These are phyloP conservation scores for Russula sp. DNA, from an alignment of 768 basidiomycete species.

Conservation along the genomic window DNA sequence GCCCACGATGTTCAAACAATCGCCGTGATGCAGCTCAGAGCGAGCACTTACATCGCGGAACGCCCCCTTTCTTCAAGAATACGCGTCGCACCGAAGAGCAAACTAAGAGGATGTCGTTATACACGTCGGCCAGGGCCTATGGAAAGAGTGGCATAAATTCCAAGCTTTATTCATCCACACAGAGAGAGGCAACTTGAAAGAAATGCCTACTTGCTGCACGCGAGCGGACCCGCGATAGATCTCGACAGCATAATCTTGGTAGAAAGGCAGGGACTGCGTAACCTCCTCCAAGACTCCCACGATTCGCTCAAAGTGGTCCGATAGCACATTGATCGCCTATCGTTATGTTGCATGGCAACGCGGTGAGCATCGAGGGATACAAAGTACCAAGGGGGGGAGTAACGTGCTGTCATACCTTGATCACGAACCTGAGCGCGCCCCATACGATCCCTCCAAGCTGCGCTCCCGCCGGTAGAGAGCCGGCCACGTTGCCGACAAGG, in stretches of 20 bases:
- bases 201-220: neutral
- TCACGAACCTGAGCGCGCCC: slow-evolving; percentile 9
- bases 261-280: neutral
- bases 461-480: neutral
- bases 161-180: neutral
- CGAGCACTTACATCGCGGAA: neutral
- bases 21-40: neutral
- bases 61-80: neutral
- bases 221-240: neutral
- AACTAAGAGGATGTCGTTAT: neutral
- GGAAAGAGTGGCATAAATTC: neutral
- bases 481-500: neutral
- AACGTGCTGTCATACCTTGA: neutral
- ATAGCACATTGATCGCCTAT: neutral
- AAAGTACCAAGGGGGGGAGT: neutral
- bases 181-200: neutral
- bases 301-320: slow-evolving; percentile 5
- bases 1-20: neutral
- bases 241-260: slow-evolving; percentile 8
- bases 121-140: slow-evolving; percentile 9
- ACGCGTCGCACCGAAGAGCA: slow-evolving; percentile 2
- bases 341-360: no score
- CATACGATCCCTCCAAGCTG: slow-evolving; percentile 4
- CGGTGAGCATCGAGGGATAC: neutral
- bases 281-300: slow-evolving; percentile 8